Percentiles rank a stretch among this genome's conserved stretches.
Conservation (phyloP, 2,329 filamentous ascomycete genomes). For the Simplicillium aogashimaense region DNA sequence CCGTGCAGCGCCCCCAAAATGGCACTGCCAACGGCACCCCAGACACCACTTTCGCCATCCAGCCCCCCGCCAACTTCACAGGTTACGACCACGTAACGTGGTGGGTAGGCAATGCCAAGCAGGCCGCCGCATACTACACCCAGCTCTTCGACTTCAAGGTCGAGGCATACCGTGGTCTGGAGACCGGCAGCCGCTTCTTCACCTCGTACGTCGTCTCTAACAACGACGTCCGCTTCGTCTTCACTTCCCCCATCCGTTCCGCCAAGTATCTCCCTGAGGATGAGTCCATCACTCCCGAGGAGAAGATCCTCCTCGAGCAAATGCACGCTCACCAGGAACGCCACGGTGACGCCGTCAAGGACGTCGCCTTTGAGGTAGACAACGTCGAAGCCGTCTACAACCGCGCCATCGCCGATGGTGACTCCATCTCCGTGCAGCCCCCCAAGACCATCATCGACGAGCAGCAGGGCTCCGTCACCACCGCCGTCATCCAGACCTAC, state of each 20-base stretch:
- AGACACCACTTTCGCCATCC: conserved; percentile 45
- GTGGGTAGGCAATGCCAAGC: conserved; percentile 96
- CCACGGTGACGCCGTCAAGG: conserved; percentile 90
- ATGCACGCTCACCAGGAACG: conserved; percentile 76
- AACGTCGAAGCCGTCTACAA: conserved; percentile 71
- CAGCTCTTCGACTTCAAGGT: conserved; percentile 77
- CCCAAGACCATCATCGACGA: conserved; percentile 48
- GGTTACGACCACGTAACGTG: conserved; percentile 92
- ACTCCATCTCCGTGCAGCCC: conserved; percentile 50
- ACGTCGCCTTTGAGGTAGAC: conserved; percentile 92
- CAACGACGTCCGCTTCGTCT: conserved; percentile 67
- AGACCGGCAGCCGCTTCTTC: conserved; percentile 73
- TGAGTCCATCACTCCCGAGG: conserved; percentile 52
- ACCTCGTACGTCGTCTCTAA: conserved; percentile 80
- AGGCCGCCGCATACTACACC: conserved; percentile 82
- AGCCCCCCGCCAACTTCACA: conserved; percentile 51
- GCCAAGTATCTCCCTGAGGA: conserved; percentile 41
- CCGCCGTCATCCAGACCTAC: conserved; percentile 81
- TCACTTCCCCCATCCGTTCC: conserved; percentile 71
- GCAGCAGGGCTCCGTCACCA: conserved; percentile 54
- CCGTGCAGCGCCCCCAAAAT: conserved; percentile 31
- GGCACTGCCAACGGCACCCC: conserved; percentile 10
- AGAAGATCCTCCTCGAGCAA: conserved; percentile 56
- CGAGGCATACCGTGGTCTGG: conserved; percentile 77
- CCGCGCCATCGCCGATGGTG: conserved; percentile 53